A percentile compares a stretch with the other conserved stretches of the same genome.
Evolutionary conservation across 441 rosid genomes (phyloP).

Genomic region (Pelargonium australe): DNA sequence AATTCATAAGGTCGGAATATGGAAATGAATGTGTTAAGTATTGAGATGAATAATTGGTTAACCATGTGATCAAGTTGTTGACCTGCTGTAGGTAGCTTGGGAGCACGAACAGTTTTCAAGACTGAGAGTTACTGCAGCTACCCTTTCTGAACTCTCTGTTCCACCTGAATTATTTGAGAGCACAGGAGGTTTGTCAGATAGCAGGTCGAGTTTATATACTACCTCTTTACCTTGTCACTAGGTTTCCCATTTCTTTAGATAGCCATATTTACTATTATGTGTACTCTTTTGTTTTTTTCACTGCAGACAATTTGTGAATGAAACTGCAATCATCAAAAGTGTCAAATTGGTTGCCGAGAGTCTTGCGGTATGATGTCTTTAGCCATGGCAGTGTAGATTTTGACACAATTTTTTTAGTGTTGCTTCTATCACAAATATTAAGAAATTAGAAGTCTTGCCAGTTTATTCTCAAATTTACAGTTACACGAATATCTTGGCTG

Average conservation of each 20-base stretch:
- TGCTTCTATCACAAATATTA: background rate
- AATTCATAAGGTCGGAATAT: background rate
- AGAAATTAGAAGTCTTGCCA: background rate
- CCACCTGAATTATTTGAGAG: constrained; percentile 73
- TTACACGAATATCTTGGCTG: background rate
- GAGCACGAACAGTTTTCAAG: constrained; percentile 98
- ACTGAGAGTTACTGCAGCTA: constrained; percentile 89
- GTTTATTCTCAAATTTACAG: background rate
- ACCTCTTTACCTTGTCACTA: constrained; percentile 10
- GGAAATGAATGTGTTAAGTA: background rate
- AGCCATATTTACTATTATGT: constrained; percentile 16
- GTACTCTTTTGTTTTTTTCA: constrained; percentile 12
- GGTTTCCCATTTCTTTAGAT: constrained; percentile 11
- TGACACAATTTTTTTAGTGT: background rate
- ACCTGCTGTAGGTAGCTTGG: constrained; percentile 88
- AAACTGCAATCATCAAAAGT: constrained; percentile 57
- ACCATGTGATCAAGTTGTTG: constrained; percentile 31
- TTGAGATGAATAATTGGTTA: background rate
- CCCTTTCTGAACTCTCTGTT: constrained; percentile 67
- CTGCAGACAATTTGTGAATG: constrained; percentile 59
- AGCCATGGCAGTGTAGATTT: background rate
- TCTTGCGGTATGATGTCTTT: constrained; percentile 61
- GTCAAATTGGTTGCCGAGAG: constrained; percentile 89
- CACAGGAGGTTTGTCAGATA: constrained; percentile 71
- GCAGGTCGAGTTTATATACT: constrained; percentile 43